Percentiles rank a stretch among this genome's conserved stretches.
phyloP scores from a whole-genome alignment of 305 asterid species.

The Fraxinus angustifolia region DNA sequence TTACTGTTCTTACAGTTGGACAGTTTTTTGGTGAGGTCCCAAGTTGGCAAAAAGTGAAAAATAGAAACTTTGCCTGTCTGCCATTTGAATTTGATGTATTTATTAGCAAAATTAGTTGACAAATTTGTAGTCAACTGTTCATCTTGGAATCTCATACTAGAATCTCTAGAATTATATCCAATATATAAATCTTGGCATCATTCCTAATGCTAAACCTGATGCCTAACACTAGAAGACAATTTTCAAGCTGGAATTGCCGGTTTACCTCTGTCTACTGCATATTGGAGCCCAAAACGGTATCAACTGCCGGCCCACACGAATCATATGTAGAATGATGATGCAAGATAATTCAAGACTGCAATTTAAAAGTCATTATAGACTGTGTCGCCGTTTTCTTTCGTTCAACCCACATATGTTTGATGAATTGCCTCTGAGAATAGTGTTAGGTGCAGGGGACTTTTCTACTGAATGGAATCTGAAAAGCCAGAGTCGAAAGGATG shows the following conservation, averaged over 20 bases:
- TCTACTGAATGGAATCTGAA: conserved; percentile 22
- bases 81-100: background rate
- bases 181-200: background rate
- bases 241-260: background rate
- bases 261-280: background rate
- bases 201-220: conserved; percentile 14
- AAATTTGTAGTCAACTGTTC: background rate
- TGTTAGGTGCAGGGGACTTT: background rate
- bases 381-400: background rate
- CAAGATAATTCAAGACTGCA: background rate
- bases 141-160: background rate
- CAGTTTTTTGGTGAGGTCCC: background rate
- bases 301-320: conserved; percentile 21
- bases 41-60: background rate
- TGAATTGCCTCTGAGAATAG: background rate
- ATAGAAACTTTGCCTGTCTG: background rate
- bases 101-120: background rate
- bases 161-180: background rate
- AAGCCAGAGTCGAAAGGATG: conserved; percentile 21
- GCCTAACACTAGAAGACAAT: conserved; percentile 17
- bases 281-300: conserved; percentile 3
- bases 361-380: background rate
- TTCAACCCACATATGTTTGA: background rate
- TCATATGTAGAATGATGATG: conserved; percentile 13
- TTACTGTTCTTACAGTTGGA: background rate